Evolutionary conservation across 495 filamentous ascomycete species (phyloP).

Genomic region (Trichoderma orchidacearum): DNA sequence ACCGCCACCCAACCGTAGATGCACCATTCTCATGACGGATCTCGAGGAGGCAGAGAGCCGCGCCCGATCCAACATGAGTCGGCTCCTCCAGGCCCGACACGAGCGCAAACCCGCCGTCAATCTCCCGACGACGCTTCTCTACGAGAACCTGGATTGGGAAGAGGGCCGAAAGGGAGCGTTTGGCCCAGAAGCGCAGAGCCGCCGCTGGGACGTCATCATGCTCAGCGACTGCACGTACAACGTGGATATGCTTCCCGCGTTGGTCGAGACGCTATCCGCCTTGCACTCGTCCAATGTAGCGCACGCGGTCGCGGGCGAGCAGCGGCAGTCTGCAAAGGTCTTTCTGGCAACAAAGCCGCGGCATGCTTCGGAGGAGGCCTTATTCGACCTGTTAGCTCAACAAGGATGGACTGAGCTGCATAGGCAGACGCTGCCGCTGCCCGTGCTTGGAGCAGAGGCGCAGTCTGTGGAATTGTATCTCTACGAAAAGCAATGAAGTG

Average conservation of each 20-base stretch:
- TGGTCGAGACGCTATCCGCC: conserved; percentile 55
- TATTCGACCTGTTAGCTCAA: conserved; percentile 63
- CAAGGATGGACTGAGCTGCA: conserved; percentile 39
- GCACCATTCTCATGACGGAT: conserved; percentile 66
- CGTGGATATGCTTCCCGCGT: conserved; percentile 57
- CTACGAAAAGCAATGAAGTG: background rate
- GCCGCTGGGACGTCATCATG: conserved; percentile 55
- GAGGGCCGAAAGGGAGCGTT: conserved; percentile 22
- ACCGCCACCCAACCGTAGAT: conserved; percentile 1
- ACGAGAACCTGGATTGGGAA: conserved; percentile 64
- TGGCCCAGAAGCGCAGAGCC: conserved; percentile 18
- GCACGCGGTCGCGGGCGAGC: conserved; percentile 13
- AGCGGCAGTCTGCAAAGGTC: conserved; percentile 20
- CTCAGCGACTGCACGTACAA: conserved; percentile 96
- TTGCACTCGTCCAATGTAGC: conserved; percentile 26
- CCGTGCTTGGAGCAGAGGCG: background rate
- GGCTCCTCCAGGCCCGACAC: conserved; percentile 7
- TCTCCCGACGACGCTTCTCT: conserved; percentile 18
- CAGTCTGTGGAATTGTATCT: conserved; percentile 2
- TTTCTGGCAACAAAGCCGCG: conserved; percentile 72
- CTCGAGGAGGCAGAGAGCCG: conserved; percentile 56
- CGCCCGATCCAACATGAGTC: conserved; percentile 26
- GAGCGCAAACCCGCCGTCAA: background rate
- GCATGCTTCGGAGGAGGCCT: conserved; percentile 66
- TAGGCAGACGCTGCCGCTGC: conserved; percentile 12